Base-by-base conservation (phyloP, 306 rosid species). In the barrel medic (Medicago truncatula) region DNA sequence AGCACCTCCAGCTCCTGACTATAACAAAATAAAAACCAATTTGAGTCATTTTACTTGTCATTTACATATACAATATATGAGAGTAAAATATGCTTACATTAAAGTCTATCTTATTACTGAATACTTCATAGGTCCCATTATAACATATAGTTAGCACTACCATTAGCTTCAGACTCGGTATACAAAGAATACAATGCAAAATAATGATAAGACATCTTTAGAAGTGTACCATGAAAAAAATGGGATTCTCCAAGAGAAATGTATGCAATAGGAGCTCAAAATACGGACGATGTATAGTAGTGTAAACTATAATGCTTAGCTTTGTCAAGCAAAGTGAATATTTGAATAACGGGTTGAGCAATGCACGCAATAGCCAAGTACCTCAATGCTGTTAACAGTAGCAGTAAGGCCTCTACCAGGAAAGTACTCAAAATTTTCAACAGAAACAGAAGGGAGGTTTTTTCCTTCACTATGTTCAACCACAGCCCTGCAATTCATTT, bases 391-490 rank as follows among this genome's bases (percentile, higher is more conserved):
- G 73, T 92, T 86, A 75, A 95, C 83, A 83, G 97, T 95, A 59
- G 97, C 99, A 60, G 80, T 43, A 63, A 95, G 93, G 84, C 99
- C 99, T 84, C 89, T 89, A 17, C 99, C 99, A 52, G 97, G 99
- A 84, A 92, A 92, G 86, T 92, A 95, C 85, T 95, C 97, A 25
- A 88, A 92, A 82, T 88, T 92, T 82, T 92, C 97, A 83, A 95
- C 92, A 61, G 97, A 90, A 75, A 95, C 86, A 83, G 97, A 85
- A 65, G 97, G 99, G 74, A 95, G 97, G 77, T 92, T 93, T 88
- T 89, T 88, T 70, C 99, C 99, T 73, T 86, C 88, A 71, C 97
- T 90, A 76, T 95, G 97, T 75, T 95, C 97, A 39, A 95, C 99
- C 52, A 95, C 99, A 78, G 99, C 99, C 85, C 99, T 95, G 89